Evolutionary conservation across 228 moss, liverwort and hornwort species (phyloP).

Genomic region (Sphagnum fallax): DNA sequence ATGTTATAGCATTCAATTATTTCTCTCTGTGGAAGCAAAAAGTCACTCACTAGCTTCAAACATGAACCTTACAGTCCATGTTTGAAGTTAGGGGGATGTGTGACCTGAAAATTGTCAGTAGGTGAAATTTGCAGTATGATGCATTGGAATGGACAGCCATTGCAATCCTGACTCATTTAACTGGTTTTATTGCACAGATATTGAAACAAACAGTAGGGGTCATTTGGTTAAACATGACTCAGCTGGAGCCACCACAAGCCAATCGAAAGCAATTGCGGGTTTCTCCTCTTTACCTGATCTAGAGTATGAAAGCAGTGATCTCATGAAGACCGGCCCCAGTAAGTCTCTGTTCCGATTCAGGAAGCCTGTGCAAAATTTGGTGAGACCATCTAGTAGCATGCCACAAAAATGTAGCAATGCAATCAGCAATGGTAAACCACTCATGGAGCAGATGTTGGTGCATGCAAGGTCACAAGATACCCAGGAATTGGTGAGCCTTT

Average conservation of each 20-base stretch:
- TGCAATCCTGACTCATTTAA: background rate
- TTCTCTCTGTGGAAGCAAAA: no score
- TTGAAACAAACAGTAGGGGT: background rate
- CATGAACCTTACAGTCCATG: no score
- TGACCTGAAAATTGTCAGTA: no score
- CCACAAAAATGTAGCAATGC: slow-evolving; percentile 19
- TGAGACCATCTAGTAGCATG: slow-evolving; percentile 20
- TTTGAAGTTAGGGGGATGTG: no score
- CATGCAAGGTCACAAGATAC: slow-evolving; percentile 18
- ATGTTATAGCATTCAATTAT: no score
- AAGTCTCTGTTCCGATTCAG: slow-evolving; percentile 44
- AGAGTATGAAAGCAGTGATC: slow-evolving; percentile 19
- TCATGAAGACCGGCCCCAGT: slow-evolving; percentile 36
- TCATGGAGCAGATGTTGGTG: slow-evolving; percentile 25
- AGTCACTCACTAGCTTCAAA: no score
- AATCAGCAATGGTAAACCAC: slow-evolving; percentile 19
- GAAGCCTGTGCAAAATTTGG: slow-evolving; percentile 28
- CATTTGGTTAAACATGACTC: background rate
- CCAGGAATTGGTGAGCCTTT: slow-evolving; percentile 38
- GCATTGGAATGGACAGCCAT: no score
- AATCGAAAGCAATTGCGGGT: background rate
- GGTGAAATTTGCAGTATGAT: no score
- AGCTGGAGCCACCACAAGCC: background rate
- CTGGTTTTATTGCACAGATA: background rate
- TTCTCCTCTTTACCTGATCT: background rate